phyloP scores from a whole-genome alignment of 768 basidiomycete species.

The Pleurotus cornucopiae region DNA sequence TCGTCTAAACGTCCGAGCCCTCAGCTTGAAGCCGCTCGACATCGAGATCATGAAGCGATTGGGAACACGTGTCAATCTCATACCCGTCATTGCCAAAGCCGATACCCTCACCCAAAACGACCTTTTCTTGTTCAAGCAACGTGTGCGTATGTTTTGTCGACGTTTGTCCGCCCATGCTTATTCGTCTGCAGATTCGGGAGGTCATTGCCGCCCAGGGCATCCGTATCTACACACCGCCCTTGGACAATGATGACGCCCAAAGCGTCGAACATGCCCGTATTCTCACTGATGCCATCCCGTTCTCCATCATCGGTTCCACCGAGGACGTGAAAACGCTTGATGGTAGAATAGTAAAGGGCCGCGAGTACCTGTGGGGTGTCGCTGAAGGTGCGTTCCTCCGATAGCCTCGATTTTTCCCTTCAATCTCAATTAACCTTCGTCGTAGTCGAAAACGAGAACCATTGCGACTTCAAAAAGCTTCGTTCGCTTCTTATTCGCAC shows the following conservation, averaged over 20 bases:
- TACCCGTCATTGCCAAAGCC: conserved; percentile 96
- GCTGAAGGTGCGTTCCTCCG: conserved; percentile 70
- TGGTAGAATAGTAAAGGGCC: conserved; percentile 91
- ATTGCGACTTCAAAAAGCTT: conserved; percentile 98
- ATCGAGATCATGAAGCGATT: conserved; percentile 99
- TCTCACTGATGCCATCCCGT: conserved; percentile 90
- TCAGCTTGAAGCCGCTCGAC: conserved; percentile 91
- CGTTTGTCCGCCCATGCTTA: conserved; percentile 8
- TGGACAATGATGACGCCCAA: conserved; percentile 78
- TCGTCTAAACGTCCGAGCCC: conserved; percentile 7
- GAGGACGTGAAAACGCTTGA: conserved; percentile 91
- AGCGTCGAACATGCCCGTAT: conserved; percentile 85
- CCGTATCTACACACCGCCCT: conserved; percentile 89
- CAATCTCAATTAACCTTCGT: neutral
- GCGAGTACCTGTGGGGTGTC: conserved; percentile 99
- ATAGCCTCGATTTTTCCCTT: too few relatives aligned
- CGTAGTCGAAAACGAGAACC: conserved; percentile 95
- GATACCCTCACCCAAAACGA: conserved; percentile 96
- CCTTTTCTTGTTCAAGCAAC: conserved; percentile 86
- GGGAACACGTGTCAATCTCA: conserved; percentile 95
- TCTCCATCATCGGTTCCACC: conserved; percentile 97
- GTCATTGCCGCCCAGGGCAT: conserved; percentile 90
- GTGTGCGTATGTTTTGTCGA: conserved; percentile 45
- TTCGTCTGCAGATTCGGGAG: conserved; percentile 66
- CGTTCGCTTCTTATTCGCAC: conserved; percentile 94